Percentiles rank a stretch among this genome's conserved stretches.
Conservation (phyloP, 2,329 filamentous ascomycete species). For the Stromatinia cepivora region DNA sequence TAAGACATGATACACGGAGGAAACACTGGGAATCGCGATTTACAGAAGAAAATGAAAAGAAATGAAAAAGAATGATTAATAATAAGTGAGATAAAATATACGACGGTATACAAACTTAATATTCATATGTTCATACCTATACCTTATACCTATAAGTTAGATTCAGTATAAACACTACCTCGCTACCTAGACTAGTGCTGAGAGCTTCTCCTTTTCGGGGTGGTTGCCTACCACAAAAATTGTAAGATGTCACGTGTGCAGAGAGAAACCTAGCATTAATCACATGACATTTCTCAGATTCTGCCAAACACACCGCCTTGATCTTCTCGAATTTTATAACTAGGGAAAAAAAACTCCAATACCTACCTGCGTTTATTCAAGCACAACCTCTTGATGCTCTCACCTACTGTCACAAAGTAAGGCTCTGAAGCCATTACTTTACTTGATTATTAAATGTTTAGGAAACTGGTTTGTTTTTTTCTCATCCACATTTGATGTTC, state of each 20-base stretch:
- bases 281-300: background rate
- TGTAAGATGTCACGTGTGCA: background rate
- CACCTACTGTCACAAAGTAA: background rate
- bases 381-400: background rate
- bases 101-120: no score
- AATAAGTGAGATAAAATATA: background rate
- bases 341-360: background rate
- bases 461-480: slow-evolving; percentile 1
- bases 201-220: background rate
- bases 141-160: background rate
- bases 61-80: background rate
- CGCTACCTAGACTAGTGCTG: background rate
- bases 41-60: background rate
- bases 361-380: background rate
- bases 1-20: background rate
- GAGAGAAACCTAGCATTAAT: background rate
- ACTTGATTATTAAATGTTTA: background rate
- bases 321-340: background rate
- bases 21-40: background rate
- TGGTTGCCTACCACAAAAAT: background rate
- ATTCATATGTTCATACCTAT: no score
- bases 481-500: background rate
- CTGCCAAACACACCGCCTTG: slow-evolving; percentile 4
- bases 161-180: background rate
- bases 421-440: background rate